phyloP scores from a whole-genome alignment of 345 rosid species.

The Eucalyptus albens region DNA sequence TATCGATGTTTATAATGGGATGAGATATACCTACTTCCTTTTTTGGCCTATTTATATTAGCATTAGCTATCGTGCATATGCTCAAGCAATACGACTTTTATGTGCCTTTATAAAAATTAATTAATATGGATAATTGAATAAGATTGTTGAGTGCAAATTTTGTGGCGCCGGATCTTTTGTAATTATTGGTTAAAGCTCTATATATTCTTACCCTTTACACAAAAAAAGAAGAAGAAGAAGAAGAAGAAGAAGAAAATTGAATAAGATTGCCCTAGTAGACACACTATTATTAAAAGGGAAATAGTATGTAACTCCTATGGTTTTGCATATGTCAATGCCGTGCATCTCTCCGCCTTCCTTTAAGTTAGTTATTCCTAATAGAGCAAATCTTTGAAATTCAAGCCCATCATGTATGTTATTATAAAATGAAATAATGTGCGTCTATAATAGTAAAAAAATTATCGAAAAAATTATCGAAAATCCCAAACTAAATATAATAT shows the following conservation, averaged over 20 bases:
- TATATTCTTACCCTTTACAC: no score
- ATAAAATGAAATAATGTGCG: not conserved
- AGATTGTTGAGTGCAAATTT: not conserved
- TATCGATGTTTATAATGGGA: not conserved
- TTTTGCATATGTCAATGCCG: not conserved
- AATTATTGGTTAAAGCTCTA: no score
- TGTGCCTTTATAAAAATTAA: not conserved
- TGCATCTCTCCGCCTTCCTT: not conserved
- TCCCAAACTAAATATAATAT: not conserved
- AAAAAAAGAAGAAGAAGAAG: no score
- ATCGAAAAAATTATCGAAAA: no score
- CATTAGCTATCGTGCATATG: not conserved
- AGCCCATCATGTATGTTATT: not conserved
- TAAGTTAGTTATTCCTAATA: not conserved
- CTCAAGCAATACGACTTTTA: not conserved
- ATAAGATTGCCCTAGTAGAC: not conserved
- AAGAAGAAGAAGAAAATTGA: not conserved
- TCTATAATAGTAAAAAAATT: not conserved
- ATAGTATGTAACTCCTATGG: not conserved
- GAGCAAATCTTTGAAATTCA: not conserved
- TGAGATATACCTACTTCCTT: not conserved
- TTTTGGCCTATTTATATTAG: not conserved
- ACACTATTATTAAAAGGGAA: not conserved
- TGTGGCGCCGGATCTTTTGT: no score
- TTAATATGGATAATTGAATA: not conserved